These are phyloP conservation scores for Microbotryum saponariae DNA, from an alignment of 1,284 basidiomycete species.

Conservation along the genomic window DNA sequence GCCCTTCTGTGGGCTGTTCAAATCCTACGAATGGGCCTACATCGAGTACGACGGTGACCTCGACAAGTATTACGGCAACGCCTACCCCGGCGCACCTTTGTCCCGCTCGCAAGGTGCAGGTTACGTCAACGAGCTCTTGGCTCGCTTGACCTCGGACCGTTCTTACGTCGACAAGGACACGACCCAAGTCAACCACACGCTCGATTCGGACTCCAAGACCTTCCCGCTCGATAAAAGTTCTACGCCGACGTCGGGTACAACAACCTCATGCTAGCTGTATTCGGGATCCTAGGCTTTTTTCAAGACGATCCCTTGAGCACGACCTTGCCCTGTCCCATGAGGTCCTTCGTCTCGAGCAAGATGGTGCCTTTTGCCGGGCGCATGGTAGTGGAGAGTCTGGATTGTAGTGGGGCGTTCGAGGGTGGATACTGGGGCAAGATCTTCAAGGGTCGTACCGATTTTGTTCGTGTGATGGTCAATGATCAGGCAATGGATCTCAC, in stretches of 20 bases:
- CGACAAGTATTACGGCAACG: conserved; percentile 59
- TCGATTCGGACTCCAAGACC: conserved; percentile 56
- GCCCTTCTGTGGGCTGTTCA: too few species aligned
- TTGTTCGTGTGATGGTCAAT: too few species aligned
- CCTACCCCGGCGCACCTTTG: conserved; percentile 22
- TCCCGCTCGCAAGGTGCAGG: conserved; percentile 50
- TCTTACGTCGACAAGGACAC: conserved; percentile 50
- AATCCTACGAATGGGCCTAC: too few species aligned
- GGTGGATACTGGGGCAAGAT: too few species aligned
- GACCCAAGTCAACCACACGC: conserved; percentile 55
- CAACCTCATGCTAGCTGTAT: conserved; percentile 17
- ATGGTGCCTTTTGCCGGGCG: conserved; percentile 58
- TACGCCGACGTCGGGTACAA: conserved; percentile 30
- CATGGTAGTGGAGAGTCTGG: conserved; percentile 57
- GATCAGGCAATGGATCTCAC: too few species aligned
- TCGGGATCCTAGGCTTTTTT: conserved; percentile 56
- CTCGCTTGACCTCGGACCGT: conserved; percentile 56
- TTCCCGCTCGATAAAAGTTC: conserved; percentile 50
- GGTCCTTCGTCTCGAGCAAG: conserved; percentile 43
- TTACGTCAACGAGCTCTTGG: conserved; percentile 73
- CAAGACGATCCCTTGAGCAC: conserved; percentile 66
- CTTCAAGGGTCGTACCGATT: too few species aligned
- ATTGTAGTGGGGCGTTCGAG: conserved; percentile 40
- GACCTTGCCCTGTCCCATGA: conserved; percentile 60
- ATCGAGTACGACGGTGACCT: conserved; percentile 52